These are phyloP conservation scores for Citrus sp. DNA, from an alignment of 345 rosid species.

Conservation along the genomic window DNA sequence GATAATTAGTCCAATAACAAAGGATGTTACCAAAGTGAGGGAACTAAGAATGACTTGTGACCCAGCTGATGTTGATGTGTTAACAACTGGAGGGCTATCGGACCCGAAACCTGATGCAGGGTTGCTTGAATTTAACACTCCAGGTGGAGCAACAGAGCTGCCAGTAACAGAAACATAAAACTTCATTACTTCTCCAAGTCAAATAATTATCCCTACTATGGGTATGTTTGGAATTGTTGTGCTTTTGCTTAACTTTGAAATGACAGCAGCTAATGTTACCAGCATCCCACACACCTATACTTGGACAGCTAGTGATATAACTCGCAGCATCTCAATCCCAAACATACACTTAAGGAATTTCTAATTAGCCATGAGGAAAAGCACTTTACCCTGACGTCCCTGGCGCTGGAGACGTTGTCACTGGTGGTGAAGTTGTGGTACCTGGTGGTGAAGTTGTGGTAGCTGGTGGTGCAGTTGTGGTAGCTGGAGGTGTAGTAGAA, in stretches of 20 bases:
- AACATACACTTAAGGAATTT: not conserved
- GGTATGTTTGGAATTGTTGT: not conserved
- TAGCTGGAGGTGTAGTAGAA: constrained; percentile 28
- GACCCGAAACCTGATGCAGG: constrained; percentile 42
- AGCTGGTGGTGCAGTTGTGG: constrained; percentile 9
- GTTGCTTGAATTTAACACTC: constrained; percentile 42
- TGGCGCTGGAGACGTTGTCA: constrained; percentile 35
- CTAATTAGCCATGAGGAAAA: not conserved
- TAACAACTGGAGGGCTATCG: constrained; percentile 33
- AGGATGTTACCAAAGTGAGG: constrained; percentile 26
- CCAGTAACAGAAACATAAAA: not conserved
- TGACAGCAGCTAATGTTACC: no score
- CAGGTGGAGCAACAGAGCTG: constrained; percentile 49
- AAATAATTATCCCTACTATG: not conserved
- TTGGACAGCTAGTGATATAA: not conserved
- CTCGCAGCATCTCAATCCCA: not conserved
- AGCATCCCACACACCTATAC: no score
- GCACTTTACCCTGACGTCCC: constrained; percentile 44
- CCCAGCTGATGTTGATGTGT: constrained; percentile 30
- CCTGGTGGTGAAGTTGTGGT: not conserved
- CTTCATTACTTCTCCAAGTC: not conserved
- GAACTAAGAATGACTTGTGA: constrained; percentile 18
- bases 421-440: not conserved
- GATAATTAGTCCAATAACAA: constrained; percentile 25
- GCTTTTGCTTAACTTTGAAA: no score